phyloP scores from a whole-genome alignment of 345 rosid species.

The Physaria fendleri region DNA sequence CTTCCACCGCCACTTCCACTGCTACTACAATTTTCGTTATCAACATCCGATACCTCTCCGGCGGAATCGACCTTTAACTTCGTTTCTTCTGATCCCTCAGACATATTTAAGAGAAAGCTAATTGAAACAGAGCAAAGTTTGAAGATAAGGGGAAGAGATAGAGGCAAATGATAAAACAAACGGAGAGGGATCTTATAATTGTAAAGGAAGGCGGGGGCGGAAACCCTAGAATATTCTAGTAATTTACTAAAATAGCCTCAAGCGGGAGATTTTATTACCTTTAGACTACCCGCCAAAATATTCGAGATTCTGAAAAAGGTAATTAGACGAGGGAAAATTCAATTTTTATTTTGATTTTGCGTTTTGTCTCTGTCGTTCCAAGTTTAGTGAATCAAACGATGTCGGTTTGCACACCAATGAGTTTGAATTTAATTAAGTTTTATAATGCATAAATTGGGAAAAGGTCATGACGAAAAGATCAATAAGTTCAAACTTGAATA shows the following conservation, averaged over 20 bases:
- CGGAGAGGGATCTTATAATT: constrained; percentile 26
- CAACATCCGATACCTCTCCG: constrained; percentile 31
- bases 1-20: constrained; percentile 25
- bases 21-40: constrained; percentile 33
- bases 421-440: neutral
- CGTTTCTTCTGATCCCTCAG: constrained; percentile 33
- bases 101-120: constrained; percentile 20
- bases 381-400: too few relatives aligned
- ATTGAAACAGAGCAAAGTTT: neutral
- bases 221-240: constrained; percentile 40
- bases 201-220: constrained; percentile 24
- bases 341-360: neutral
- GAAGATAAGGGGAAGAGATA: constrained; percentile 4
- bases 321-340: neutral
- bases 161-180: constrained; percentile 14
- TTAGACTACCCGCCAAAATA: constrained; percentile 35
- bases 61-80: constrained; percentile 21
- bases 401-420: neutral
- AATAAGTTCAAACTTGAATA: neutral
- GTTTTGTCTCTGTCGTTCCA: too few relatives aligned
- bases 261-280: constrained; percentile 8
- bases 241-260: constrained; percentile 26
- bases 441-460: constrained; percentile 2
- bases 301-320: neutral
- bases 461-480: constrained; percentile 11